Evolutionary conservation across 31 red algal species (phyloP).

Genomic region (Asparagopsis taxiformis): DNA sequence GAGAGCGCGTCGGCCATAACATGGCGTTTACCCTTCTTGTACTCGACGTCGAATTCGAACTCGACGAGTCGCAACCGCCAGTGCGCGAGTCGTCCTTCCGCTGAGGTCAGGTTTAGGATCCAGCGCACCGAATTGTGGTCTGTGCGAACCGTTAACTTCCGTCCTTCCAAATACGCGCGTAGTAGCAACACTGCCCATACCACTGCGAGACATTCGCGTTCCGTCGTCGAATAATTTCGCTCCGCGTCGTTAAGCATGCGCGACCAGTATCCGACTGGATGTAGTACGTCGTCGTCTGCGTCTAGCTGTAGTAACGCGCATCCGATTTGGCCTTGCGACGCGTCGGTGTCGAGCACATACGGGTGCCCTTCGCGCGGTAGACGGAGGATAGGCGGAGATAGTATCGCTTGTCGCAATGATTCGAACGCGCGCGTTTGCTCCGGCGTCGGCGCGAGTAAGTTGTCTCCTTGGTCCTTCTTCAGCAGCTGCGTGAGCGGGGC

Average conservation of each 20-base stretch:
- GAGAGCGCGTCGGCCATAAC: background rate
- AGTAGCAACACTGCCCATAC: slow-evolving; percentile 17
- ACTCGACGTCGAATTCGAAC: slow-evolving; percentile 28
- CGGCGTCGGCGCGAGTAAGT: background rate
- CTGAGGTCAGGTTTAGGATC: slow-evolving; percentile 31
- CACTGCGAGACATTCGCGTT: slow-evolving; percentile 34
- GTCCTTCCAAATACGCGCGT: slow-evolving; percentile 21
- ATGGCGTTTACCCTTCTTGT: background rate
- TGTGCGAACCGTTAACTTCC: slow-evolving; percentile 21
- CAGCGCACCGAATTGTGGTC: slow-evolving; percentile 22
- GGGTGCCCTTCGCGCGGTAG: background rate
- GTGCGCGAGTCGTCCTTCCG: slow-evolving; percentile 13
- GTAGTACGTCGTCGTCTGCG: background rate
- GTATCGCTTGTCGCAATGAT: background rate
- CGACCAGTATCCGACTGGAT: slow-evolving; percentile 31
- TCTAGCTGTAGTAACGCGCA: slow-evolving; percentile 7
- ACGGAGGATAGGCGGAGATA: slow-evolving; percentile 5
- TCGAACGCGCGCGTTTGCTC: background rate
- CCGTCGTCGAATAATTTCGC: slow-evolving; percentile 13
- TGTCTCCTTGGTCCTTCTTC: background rate
- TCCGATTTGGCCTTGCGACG: slow-evolving; percentile 3
- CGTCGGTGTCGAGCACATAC: slow-evolving; percentile 22
- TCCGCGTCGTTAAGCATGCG: slow-evolving; percentile 12
- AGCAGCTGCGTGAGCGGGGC: too few relatives aligned
- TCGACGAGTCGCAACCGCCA: slow-evolving; percentile 25